Percentiles rank a stretch among this genome's conserved stretches.
Evolutionary conservation across 306 rosid genomes (phyloP).

Genomic region (Pyrus communis): DNA sequence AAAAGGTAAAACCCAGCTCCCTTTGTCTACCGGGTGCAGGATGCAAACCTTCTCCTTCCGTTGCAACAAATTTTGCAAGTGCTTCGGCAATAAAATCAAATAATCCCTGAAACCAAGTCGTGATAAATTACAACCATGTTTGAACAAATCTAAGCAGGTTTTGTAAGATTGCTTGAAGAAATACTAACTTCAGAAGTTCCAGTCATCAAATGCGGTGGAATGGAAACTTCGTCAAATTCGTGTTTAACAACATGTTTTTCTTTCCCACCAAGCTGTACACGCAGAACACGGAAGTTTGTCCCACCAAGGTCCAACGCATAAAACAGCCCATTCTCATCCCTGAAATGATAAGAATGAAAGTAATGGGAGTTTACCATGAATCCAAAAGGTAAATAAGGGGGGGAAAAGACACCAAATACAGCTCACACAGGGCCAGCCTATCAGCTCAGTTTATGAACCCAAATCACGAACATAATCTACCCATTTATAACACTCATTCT

Average conservation of each 20-base stretch:
- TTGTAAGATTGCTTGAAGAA: constrained; percentile 15
- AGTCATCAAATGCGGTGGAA: constrained; percentile 88
- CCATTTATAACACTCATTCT: not conserved
- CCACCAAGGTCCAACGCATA: constrained; percentile 99
- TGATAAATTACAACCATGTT: constrained; percentile 20
- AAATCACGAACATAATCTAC: not conserved
- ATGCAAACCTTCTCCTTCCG: constrained; percentile 75
- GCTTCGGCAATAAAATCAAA: constrained; percentile 78
- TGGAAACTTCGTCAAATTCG: constrained; percentile 74
- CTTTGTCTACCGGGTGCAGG: constrained; percentile 87
- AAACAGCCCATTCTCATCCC: constrained; percentile 82
- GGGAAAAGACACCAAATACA: not conserved
- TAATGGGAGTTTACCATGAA: not conserved
- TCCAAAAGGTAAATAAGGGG: not conserved
- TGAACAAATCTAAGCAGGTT: not conserved
- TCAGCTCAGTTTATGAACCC: not conserved
- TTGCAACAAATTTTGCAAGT: constrained; percentile 66
- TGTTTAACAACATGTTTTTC: constrained; percentile 44
- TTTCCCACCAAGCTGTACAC: constrained; percentile 84
- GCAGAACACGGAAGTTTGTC: constrained; percentile 86
- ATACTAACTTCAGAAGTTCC: constrained; percentile 75
- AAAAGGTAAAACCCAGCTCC: constrained; percentile 97
- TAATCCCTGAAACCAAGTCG: constrained; percentile 54
- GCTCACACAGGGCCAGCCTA: not conserved
- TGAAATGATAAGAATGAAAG: constrained; percentile 18